Conservation (phyloP, 257 asterid species). For the Forsythia suspensa region DNA sequence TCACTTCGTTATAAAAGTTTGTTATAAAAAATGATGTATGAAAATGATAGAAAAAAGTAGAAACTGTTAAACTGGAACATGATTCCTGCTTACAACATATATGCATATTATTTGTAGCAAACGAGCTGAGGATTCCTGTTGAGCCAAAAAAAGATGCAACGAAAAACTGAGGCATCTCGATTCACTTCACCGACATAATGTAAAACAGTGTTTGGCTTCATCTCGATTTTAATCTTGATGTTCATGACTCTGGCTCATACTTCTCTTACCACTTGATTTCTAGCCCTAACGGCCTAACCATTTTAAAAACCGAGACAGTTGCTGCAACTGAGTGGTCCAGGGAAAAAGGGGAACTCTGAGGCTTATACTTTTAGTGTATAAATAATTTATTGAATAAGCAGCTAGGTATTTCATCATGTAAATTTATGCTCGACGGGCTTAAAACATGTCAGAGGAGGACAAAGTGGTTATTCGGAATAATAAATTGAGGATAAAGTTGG, state of each 20-base stretch:
- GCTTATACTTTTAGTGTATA: neutral
- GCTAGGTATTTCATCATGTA: neutral
- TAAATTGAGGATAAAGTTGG: neutral
- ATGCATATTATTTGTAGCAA: neutral
- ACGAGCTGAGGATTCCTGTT: constrained; percentile 3
- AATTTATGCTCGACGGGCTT: neutral
- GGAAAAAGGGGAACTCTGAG: neutral
- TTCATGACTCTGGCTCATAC: neutral
- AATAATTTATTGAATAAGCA: neutral
- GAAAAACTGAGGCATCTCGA: neutral
- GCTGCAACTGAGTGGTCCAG: neutral
- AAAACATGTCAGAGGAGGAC: constrained; percentile 8
- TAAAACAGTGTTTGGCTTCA: neutral
- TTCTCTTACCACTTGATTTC: neutral
- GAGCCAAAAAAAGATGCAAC: neutral
- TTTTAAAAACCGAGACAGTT: neutral
- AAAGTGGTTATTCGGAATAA: neutral
- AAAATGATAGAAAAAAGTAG: neutral
- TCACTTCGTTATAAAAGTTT: neutral
- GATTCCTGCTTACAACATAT: neutral
- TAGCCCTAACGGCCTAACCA: neutral
- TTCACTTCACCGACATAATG: neutral
- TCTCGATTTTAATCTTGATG: neutral
- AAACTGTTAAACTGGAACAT: neutral
- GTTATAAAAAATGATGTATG: neutral